Percentiles rank a stretch among this genome's conserved stretches.
phyloP scores from a whole-genome alignment of 139 green algal species.

The Diplosphaera chodatii region DNA sequence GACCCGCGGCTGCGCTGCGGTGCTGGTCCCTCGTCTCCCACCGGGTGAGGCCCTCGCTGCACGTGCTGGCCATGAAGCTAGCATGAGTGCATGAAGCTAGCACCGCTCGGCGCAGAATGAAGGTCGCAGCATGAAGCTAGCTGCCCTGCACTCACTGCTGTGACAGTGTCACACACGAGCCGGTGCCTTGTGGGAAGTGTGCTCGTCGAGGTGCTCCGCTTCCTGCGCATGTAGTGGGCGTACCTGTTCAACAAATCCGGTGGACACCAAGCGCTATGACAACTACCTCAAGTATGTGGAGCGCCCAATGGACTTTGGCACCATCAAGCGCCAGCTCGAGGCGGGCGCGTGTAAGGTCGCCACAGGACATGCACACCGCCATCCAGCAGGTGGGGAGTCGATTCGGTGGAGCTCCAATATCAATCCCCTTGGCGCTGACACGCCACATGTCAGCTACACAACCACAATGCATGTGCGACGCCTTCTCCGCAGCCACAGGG shows the following conservation, averaged over 20 bases:
- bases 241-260: constrained; percentile 78
- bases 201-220: no score
- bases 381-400: constrained; percentile 17
- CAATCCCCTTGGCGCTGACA: no score
- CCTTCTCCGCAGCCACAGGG: no score
- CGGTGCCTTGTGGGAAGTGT: no score
- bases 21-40: constrained; percentile 30
- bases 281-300: constrained; percentile 67
- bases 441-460: no score
- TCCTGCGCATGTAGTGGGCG: constrained; percentile 75
- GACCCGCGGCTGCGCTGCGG: constrained; percentile 20
- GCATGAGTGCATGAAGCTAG: no score
- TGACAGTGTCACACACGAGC: no score
- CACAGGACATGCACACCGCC: constrained; percentile 37
- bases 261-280: constrained; percentile 61
- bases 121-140: no score
- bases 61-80: neutral
- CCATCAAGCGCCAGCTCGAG: constrained; percentile 54
- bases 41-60: constrained; percentile 11
- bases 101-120: no score
- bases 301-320: constrained; percentile 74
- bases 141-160: no score
- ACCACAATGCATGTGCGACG: no score
- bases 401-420: no score
- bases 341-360: constrained; percentile 50